Base-by-base conservation (phyloP, 345 rosid species). In the Salix arbutifolia region DNA sequence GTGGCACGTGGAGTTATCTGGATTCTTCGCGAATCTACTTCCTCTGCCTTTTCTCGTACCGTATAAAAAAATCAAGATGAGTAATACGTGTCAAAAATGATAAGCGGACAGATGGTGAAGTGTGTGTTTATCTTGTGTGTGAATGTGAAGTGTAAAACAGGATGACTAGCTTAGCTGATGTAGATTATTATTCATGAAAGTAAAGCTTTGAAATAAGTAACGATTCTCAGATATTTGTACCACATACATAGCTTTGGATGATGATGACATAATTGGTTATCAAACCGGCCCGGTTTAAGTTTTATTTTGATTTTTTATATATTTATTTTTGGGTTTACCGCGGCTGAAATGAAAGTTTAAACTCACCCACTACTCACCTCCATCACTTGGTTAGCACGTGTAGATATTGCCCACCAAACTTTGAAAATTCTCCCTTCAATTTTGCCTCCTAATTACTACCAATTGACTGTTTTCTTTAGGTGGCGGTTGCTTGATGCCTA, bases 391-490 rank as follows among this genome's bases (percentile, higher is more conserved):
- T 61, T 35, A 8, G 14, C 50, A 46, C 64, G 8, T 17, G 18
- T 11, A 28, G 31, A 31, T 61, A 11, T 30, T 74, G 35, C 23
- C 65, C 70, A 28, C 77, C 77, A 16, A 35, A 37, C 71, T 12
- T 64, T 12, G 58, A 53, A 53, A 66, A 12, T n/a, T 31, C 0
- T 21, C 67, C 79, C 72, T 61, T 74, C 75, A 76, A 67, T 61
- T 33, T 46, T 13, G 76, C 50, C 78, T 76, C 48, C 67, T 12
- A 76, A 19, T 46, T 33, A 8, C 62, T 23, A 23, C 28, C 25
- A 23, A 23, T 58, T 58, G 61, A 56, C 61, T 56, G 26, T 56
- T 46, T 56, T 21, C 12, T 8, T 8, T 8, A 7, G 61, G 10
- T n/a, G 61, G 10, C n/a, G 61, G 61, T 56, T 21, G 25, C 4